A percentile compares a stretch with the other conserved stretches of the same genome.
Evolutionary conservation across 1,284 basidiomycete species (phyloP).

Genomic region (Moesziomyces antarcticus): DNA sequence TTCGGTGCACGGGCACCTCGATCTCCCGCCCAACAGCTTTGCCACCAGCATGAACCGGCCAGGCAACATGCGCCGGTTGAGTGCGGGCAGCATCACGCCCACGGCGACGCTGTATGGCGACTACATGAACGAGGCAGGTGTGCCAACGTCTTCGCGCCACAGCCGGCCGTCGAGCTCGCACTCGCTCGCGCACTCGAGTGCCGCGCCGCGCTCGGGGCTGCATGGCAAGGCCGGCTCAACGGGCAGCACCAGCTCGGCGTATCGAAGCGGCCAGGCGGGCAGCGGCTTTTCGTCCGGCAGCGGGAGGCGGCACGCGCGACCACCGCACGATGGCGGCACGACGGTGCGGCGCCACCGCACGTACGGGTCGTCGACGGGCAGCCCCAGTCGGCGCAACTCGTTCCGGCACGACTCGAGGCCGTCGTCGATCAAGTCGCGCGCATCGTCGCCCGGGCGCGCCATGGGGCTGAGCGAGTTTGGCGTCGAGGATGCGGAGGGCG

Average conservation of each 20-base stretch:
- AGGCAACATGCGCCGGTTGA: conserved; percentile 46
- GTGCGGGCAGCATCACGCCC: conserved; percentile 62
- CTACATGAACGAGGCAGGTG: conserved; percentile 23
- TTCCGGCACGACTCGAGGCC: conserved; percentile 39
- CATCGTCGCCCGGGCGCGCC: conserved; percentile 37
- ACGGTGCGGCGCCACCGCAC: conserved; percentile 55
- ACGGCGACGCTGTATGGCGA: conserved; percentile 53
- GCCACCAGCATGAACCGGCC: conserved; percentile 41
- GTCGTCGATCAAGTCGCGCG: conserved; percentile 42
- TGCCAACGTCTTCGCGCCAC: conserved; percentile 21
- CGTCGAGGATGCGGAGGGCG: conserved; percentile 18
- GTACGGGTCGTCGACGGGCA: conserved; percentile 42
- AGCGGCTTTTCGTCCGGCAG: conserved; percentile 52
- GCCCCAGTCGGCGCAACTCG: conserved; percentile 43
- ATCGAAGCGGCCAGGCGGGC: conserved; percentile 27
- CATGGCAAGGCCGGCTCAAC: conserved; percentile 53
- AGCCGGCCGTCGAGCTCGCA: conserved; percentile 57
- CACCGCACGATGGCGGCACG: conserved; percentile 51
- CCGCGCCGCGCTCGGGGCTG: conserved; percentile 33
- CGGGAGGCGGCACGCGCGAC: conserved; percentile 36
- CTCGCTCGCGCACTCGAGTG: conserved; percentile 35
- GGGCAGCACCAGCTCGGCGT: conserved; percentile 45
- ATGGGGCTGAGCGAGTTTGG: conserved; percentile 29
- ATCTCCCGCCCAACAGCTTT: conserved; percentile 33
- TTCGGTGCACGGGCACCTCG: conserved; percentile 28